Conservation (phyloP, 2,329 filamentous ascomycete species). For the Stylonectria norvegica region DNA sequence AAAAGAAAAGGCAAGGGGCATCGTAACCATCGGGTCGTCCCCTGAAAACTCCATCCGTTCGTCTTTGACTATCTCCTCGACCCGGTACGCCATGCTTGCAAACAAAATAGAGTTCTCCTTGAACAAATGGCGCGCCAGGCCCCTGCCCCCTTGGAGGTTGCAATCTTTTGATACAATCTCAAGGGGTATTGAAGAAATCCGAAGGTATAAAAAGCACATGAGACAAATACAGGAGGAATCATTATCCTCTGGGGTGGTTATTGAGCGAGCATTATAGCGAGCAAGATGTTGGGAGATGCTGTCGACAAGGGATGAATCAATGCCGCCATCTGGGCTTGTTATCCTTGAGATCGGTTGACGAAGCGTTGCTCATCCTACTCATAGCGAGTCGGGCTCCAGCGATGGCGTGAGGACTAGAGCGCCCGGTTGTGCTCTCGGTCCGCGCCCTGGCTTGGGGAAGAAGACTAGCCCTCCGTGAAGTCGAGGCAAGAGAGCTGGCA, state of each 20-base stretch:
- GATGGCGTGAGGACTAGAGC: conserved; percentile 47
- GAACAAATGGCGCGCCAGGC: conserved; percentile 23
- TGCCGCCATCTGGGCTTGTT: conserved; percentile 50
- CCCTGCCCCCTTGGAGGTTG: conserved; percentile 7
- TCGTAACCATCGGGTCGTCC: conserved; percentile 11
- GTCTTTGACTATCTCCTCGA: conserved; percentile 15
- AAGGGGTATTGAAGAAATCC: conserved; percentile 14
- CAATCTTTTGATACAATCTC: conserved; percentile 8
- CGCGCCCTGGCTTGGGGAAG: conserved; percentile 46
- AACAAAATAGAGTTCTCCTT: conserved; percentile 18
- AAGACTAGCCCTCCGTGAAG: conserved; percentile 50
- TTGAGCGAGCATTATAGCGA: conserved; percentile 9
- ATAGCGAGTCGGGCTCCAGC: conserved; percentile 45
- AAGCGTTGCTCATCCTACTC: conserved; percentile 35
- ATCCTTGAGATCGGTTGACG: conserved; percentile 35
- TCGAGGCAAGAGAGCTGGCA: conserved; percentile 53
- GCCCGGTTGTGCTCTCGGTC: conserved; percentile 38
- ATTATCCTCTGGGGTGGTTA: conserved; percentile 12
- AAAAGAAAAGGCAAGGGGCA: conserved; percentile 17
- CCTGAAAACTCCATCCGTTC: conserved; percentile 23
- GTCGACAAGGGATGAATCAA: conserved; percentile 8
- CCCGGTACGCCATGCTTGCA: conserved; percentile 28
- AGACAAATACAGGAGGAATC: conserved; percentile 15
- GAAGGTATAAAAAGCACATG: conserved; percentile 19
- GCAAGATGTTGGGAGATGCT: conserved; percentile 1